Evolutionary conservation across 345 rosid genomes (phyloP).

Genomic region (sweet orange (Citrus sinensis)): DNA sequence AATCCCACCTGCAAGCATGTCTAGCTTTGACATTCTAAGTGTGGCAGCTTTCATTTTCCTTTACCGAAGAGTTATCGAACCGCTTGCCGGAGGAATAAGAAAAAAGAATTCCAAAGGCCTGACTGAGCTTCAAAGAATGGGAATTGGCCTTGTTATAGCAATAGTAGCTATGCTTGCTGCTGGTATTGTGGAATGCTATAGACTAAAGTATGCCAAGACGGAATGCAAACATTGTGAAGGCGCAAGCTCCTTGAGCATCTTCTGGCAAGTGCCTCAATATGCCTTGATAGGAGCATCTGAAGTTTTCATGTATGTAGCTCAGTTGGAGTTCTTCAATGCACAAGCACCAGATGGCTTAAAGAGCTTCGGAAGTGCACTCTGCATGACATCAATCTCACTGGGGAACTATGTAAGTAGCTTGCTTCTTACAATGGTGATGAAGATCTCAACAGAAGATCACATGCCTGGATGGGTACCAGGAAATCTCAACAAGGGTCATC

Average conservation of each 20-base stretch:
- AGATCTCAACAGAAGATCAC: conserved; percentile 81
- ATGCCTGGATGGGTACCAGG: conserved; percentile 99
- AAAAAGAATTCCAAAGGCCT: conserved; percentile 56
- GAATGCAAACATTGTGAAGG: conserved; percentile 76
- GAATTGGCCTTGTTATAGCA: conserved; percentile 89
- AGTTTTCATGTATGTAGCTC: conserved; percentile 98
- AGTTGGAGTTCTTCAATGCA: conserved; percentile 94
- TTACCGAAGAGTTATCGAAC: conserved; percentile 77
- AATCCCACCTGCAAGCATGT: conserved; percentile 96
- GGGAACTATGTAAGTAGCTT: conserved; percentile 99
- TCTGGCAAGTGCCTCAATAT: conserved; percentile 98
- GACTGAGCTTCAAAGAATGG: conserved; percentile 96
- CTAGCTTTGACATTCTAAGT: conserved; percentile 91
- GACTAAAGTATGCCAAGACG: conserved; percentile 59
- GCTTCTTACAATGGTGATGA: conserved; percentile 86
- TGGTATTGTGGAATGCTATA: conserved; percentile 77
- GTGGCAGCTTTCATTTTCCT: conserved; percentile 90
- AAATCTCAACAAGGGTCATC: conserved; percentile 92
- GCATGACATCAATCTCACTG: conserved; percentile 93
- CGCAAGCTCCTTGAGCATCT: conserved; percentile 94
- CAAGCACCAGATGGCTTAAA: conserved; percentile 95
- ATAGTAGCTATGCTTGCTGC: conserved; percentile 87
- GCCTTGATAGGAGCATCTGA: conserved; percentile 95
- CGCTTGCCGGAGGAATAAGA: conserved; percentile 47
- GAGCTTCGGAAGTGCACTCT: conserved; percentile 93